Conservation (phyloP, 257 asterid genomes). For the Primulina eburnea region DNA sequence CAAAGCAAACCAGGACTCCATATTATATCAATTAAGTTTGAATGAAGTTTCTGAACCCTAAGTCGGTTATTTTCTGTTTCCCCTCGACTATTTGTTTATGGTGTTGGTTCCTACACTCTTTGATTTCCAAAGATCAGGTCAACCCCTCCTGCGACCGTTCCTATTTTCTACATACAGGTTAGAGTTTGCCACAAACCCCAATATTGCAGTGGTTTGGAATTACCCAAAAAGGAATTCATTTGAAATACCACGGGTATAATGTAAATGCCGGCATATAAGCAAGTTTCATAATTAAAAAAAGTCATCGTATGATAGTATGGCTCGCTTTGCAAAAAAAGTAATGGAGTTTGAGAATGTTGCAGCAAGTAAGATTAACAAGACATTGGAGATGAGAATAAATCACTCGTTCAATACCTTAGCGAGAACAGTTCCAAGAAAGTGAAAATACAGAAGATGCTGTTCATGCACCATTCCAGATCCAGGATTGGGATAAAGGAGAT, state of each 20-base stretch:
- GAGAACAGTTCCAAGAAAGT: conserved; percentile 91
- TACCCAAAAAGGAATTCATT: neutral
- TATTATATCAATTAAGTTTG: neutral
- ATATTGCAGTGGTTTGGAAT: neutral
- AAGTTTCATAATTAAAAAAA: conserved; percentile 8
- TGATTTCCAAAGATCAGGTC: neutral
- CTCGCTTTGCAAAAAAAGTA: conserved; percentile 11
- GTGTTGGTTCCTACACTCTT: neutral
- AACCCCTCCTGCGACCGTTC: neutral
- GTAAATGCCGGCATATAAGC: conserved; percentile 14
- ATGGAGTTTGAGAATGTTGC: conserved; percentile 4
- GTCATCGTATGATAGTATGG: neutral
- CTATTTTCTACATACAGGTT: neutral
- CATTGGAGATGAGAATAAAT: conserved; percentile 17
- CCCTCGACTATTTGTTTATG: neutral
- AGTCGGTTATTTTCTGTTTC: neutral
- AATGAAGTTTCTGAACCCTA: neutral
- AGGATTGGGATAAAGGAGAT: conserved; percentile 96
- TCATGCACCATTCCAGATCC: conserved; percentile 90
- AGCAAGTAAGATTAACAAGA: conserved; percentile 10
- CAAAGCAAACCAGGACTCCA: neutral
- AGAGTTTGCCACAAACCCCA: neutral
- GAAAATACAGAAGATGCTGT: conserved; percentile 85
- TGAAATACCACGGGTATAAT: neutral
- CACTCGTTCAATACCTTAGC: conserved; percentile 67